Evolutionary conservation across 2,329 filamentous ascomycete genomes (phyloP), one percentile per base, ranked within the genome.

Genomic region (Phaeosphaeriaceae sp.): DNA sequence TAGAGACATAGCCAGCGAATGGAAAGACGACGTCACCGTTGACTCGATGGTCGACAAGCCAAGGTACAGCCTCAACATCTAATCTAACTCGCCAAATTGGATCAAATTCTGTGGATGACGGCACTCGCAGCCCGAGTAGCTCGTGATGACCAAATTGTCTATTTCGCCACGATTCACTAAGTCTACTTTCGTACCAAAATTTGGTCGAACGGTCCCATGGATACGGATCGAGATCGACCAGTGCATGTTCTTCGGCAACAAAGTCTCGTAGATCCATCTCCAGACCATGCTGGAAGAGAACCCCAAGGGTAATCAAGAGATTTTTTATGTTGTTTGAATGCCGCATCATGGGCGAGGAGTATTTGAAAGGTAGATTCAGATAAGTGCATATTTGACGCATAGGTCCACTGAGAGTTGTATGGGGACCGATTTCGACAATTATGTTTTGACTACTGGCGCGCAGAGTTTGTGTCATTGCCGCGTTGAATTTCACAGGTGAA

Each of bases 21-120:
- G 73, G 74, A 50, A 66, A 72, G 11, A 75, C 42, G 17, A 69
- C 50, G 1, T 61, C 55, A n/a, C 54, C 53, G 3, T 36, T 42
- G n/a, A 76, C 47, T 5, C 25, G 70, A 60, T 86, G 81, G 42
- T 82, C 80, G 0, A 62, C 56, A 1, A 84, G 51, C 83, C 83
- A 85, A 0, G 80, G 76, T 0, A 75, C 58, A 25, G 82, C 72
- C 0, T 68, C 62, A 0, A 78, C 51, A 4, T 70, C 64, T 1
- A 83, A 59, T 4, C 58, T 11, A 17, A 63, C 60, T 22, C 59
- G 36, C 58, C 58, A 70, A 1, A 44, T 20, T 7, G 53, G 60
- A 24, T 60, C 51, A 11, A 57, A 17, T 3, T 24, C 31, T 7
- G 59, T 56, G 6, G 45, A 51, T 10, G 57, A 56, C 0, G 45